These are phyloP conservation scores for Gnaphalium uliginosum DNA, from an alignment of 129 eudicot species.

Conservation along the genomic window DNA sequence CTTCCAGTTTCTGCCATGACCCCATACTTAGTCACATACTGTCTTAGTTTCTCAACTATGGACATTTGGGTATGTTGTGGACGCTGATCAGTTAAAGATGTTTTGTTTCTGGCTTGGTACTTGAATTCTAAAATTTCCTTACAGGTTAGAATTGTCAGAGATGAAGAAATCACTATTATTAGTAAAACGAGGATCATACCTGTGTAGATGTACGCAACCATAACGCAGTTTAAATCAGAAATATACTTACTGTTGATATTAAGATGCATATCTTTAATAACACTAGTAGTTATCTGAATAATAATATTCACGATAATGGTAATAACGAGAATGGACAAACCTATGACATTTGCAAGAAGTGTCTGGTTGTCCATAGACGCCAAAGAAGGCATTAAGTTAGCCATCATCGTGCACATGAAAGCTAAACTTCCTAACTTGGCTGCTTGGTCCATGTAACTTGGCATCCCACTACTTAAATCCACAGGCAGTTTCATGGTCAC, in stretches of 20 bases:
- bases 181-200: no score
- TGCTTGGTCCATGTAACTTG: background rate
- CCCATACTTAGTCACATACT: no score
- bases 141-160: no score
- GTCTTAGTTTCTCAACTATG: no score
- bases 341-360: conserved; percentile 29
- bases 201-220: no score
- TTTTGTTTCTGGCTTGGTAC: no score
- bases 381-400: conserved; percentile 40
- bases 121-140: no score
- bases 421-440: background rate
- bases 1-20: no score
- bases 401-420: conserved; percentile 19
- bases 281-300: conserved; percentile 24
- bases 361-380: conserved; percentile 39
- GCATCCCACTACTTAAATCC: no score
- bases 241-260: background rate
- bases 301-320: conserved; percentile 29
- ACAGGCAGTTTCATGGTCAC: background rate
- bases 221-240: background rate
- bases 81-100: no score
- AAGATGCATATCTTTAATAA: background rate
- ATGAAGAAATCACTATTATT: no score
- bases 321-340: conserved; percentile 35
- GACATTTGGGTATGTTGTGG: no score